These are phyloP conservation scores for Novymonas esmeraldas DNA, from an alignment of 208 protist genomes.

Conservation along the genomic window DNA sequence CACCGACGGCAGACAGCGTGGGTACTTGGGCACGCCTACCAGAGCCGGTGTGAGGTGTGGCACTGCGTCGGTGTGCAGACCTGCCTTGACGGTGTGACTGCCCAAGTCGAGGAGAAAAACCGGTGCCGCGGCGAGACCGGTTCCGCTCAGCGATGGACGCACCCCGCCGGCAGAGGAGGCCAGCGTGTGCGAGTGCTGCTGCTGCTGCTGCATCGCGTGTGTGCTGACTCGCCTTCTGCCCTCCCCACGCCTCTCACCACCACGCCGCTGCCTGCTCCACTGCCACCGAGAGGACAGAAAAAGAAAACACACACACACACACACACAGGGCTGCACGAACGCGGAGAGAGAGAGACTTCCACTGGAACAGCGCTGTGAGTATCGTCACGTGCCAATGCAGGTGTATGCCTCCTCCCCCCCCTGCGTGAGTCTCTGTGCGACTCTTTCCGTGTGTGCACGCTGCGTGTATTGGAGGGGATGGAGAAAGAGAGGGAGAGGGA, in stretches of 20 bases:
- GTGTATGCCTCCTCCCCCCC: no score
- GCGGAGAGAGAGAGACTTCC: no score
- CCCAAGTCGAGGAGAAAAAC: slow-evolving; percentile 60
- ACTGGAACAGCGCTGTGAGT: no score
- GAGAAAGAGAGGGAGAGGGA: neutral
- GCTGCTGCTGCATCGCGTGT: neutral
- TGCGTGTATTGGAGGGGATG: neutral
- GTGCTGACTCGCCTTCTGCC: no score
- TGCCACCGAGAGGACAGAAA: no score
- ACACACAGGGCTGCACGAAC: no score
- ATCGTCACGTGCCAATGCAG: no score
- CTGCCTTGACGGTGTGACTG: slow-evolving; percentile 48
- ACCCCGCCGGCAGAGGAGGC: neutral
- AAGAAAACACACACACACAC: no score
- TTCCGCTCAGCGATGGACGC: neutral
- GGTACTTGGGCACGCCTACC: slow-evolving; percentile 44
- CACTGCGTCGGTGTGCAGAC: slow-evolving; percentile 25
- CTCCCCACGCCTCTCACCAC: no score
- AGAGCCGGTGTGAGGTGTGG: slow-evolving; percentile 39
- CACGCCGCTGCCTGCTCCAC: no score
- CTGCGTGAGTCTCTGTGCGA: no score
- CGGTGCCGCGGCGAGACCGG: neutral
- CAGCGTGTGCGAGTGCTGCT: neutral
- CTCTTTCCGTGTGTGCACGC: no score
- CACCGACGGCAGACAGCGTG: slow-evolving; percentile 13